These are phyloP conservation scores for Fusarium abutilonis DNA, from an alignment of 2,329 filamentous ascomycete genomes.

Conservation along the genomic window DNA sequence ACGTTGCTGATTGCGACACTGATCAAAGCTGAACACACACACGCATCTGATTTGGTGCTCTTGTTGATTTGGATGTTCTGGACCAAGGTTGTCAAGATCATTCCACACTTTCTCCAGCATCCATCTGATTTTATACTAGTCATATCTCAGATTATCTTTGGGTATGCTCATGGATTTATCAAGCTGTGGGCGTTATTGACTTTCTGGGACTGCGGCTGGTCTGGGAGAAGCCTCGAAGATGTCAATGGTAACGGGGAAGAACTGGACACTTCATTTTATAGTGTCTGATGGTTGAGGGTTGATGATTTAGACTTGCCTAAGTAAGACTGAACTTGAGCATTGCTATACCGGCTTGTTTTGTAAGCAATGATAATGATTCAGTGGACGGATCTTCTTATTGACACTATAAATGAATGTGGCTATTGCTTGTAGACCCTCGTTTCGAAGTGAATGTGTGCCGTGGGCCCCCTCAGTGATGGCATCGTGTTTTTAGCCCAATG, in stretches of 20 bases:
- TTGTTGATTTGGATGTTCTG: conserved; percentile 59
- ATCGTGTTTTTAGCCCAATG: too few species aligned
- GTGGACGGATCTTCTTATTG: background rate
- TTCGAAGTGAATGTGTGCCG: background rate
- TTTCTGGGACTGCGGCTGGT: conserved; percentile 58
- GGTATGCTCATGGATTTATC: conserved; percentile 66
- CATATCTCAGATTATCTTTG: conserved; percentile 62
- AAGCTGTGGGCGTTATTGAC: conserved; percentile 67
- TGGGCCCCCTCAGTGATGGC: background rate
- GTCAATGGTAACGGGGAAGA: conserved; percentile 25
- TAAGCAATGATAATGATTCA: background rate
- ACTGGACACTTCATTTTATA: conserved; percentile 21
- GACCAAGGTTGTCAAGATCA: conserved; percentile 67
- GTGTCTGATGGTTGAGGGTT: background rate
- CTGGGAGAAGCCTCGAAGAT: conserved; percentile 42
- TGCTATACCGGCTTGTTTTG: background rate
- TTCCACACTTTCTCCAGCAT: conserved; percentile 61
- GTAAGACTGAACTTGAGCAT: background rate
- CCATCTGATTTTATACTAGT: conserved; percentile 63
- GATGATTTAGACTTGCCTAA: background rate
- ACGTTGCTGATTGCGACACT: conserved; percentile 51
- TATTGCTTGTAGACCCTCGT: too few species aligned
- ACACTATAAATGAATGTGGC: background rate
- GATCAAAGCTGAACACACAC: background rate
- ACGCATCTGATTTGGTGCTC: background rate